These are phyloP conservation scores for Cylindrotheca fusiformis DNA, from an alignment of 108 stramenopile genomes.

Conservation along the genomic window DNA sequence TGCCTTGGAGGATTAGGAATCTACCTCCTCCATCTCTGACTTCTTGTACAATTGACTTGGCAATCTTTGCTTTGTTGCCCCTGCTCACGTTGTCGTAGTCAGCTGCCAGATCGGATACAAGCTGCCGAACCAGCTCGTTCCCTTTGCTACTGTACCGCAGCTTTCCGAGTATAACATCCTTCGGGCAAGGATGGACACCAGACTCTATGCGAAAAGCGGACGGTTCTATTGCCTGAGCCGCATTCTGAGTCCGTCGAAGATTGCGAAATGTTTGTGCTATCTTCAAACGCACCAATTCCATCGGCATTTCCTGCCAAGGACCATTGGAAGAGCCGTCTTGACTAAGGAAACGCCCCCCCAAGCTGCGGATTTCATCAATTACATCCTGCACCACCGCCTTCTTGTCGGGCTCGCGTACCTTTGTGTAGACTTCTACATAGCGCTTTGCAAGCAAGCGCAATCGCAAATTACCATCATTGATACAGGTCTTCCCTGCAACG, in stretches of 20 bases:
- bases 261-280: neutral
- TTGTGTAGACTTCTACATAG: neutral
- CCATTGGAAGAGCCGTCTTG: neutral
- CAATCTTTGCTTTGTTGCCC: neutral
- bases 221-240: neutral
- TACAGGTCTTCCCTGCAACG: neutral
- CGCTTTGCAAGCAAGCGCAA: neutral
- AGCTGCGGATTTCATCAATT: neutral
- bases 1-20: constrained; percentile 1
- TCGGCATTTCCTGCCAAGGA: neutral
- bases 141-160: neutral
- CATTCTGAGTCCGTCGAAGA: neutral
- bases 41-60: constrained; percentile 10
- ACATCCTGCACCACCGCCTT: neutral
- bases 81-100: neutral
- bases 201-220: neutral
- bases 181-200: neutral
- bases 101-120: neutral
- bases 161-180: neutral
- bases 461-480: constrained; percentile 2
- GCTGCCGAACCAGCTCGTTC: neutral
- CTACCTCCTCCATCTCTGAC: constrained; percentile 14
- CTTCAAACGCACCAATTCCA: neutral
- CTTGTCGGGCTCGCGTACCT: neutral
- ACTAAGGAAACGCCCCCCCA: neutral